Evolutionary conservation across 306 rosid genomes (phyloP).

Genomic region (Ammopiptanthus mongolicus): DNA sequence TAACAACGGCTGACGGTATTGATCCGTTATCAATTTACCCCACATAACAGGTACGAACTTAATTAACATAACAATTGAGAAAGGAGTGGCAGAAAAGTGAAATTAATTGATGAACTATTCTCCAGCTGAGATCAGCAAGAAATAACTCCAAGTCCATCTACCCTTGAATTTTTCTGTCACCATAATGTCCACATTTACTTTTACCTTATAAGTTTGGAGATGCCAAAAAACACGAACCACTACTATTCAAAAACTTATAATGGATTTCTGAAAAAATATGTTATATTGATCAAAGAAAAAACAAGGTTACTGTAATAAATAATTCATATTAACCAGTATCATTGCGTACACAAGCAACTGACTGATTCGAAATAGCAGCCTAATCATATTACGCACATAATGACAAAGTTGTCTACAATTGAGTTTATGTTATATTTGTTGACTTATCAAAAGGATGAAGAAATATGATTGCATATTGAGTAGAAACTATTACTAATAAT

Average conservation of each 20-base stretch:
- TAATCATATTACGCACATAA: background rate
- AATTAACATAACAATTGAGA: background rate
- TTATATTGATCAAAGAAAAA: background rate
- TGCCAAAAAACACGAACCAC: background rate
- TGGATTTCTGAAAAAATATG: background rate
- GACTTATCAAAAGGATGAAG: background rate
- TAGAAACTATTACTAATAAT: background rate
- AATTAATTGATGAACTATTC: background rate
- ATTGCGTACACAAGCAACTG: background rate
- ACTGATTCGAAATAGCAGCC: background rate
- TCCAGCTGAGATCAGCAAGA: background rate
- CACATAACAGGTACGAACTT: background rate
- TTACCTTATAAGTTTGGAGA: background rate
- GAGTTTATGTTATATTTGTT: constrained; percentile 2
- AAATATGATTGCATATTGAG: constrained; percentile 10
- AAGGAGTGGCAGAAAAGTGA: background rate
- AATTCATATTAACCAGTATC: background rate
- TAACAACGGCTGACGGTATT: background rate
- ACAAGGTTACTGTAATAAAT: background rate
- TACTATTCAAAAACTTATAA: background rate
- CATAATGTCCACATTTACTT: background rate
- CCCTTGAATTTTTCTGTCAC: background rate
- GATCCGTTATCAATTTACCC: background rate
- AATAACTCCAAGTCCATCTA: background rate
- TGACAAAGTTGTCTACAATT: background rate